These are phyloP conservation scores for Myxozyma melibiosi DNA, from an alignment of 805 yeast species.

Conservation along the genomic window DNA sequence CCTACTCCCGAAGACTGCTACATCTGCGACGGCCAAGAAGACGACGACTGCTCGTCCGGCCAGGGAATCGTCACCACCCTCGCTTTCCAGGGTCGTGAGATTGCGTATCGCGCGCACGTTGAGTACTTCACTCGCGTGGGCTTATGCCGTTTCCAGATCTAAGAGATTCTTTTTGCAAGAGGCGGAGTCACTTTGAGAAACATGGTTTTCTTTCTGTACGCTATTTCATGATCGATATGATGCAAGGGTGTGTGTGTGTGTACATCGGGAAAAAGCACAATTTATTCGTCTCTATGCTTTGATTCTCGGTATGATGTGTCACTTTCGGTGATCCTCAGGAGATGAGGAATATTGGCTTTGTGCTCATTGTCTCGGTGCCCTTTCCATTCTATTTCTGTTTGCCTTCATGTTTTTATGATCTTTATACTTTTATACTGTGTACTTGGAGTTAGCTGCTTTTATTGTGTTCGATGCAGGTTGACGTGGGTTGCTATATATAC, in stretches of 20 bases:
- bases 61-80: slow-evolving; percentile 28
- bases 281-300: no score
- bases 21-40: slow-evolving; percentile 34
- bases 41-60: slow-evolving; percentile 31
- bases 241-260: no score
- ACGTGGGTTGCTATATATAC: neutral
- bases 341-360: no score
- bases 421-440: neutral
- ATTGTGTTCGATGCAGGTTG: neutral
- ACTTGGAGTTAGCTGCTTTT: slow-evolving; percentile 2
- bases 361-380: no score
- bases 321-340: no score
- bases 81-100: slow-evolving; percentile 20
- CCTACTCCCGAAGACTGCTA: slow-evolving; percentile 28
- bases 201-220: no score
- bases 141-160: slow-evolving; percentile 26
- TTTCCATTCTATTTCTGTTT: neutral
- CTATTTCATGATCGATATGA: no score
- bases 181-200: neutral
- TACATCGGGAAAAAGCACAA: no score
- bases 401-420: neutral
- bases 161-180: neutral
- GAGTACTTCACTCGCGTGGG: slow-evolving; percentile 32
- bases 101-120: slow-evolving; percentile 29
- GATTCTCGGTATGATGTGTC: no score